Percentiles rank a stretch among this genome's conserved stretches.
Evolutionary conservation across 352 stramenopile genomes (phyloP).

Genomic region (Thraustotheca clavata): DNA sequence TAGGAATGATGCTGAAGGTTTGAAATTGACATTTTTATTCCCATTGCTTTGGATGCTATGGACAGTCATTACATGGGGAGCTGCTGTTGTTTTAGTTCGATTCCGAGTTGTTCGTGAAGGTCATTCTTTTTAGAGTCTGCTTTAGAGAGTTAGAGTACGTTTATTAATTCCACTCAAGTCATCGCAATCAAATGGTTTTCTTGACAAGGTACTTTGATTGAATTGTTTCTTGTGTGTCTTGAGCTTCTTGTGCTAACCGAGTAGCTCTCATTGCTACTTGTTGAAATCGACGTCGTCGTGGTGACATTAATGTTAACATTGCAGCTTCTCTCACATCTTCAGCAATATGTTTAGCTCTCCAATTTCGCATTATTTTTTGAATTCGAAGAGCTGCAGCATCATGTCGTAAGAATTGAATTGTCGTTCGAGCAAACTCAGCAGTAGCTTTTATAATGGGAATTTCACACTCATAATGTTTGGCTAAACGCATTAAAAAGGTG

Average conservation of each 20-base stretch:
- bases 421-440: slow-evolving; percentile 30
- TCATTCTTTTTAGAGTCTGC: slow-evolving; percentile 4
- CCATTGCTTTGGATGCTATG: slow-evolving; percentile 65
- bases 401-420: slow-evolving; percentile 56
- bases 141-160: too few relatives aligned
- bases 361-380: slow-evolving; percentile 36
- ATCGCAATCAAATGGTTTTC: too few relatives aligned
- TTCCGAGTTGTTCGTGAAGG: slow-evolving; percentile 9
- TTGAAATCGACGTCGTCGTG: slow-evolving; percentile 8
- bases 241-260: not conserved
- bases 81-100: slow-evolving; percentile 6
- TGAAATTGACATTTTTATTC: slow-evolving; percentile 71
- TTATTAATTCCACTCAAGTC: too few relatives aligned
- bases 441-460: not conserved
- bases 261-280: slow-evolving; percentile 9
- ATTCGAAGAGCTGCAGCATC: slow-evolving; percentile 64
- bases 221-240: not conserved
- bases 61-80: slow-evolving; percentile 51
- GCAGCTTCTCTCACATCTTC: not conserved
- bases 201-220: not conserved
- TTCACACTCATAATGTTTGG: slow-evolving; percentile 23
- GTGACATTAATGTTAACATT: not conserved
- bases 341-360: not conserved
- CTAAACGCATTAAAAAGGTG: slow-evolving; percentile 44
- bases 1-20: slow-evolving; percentile 40